Conservation (phyloP, 257 asterid genomes). For the Penstemon barbatus region DNA sequence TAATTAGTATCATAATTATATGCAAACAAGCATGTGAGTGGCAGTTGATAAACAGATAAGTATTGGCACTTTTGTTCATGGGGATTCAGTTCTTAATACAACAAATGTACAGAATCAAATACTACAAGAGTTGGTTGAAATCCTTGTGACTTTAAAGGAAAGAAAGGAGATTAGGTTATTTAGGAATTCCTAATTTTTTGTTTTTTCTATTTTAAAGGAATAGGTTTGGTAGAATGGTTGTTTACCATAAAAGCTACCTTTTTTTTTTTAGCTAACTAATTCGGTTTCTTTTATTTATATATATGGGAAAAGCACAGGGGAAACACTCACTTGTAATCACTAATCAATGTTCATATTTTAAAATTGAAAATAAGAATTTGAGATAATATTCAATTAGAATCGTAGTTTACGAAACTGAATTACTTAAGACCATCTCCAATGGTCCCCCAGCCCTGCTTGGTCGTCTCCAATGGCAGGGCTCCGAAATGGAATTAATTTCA, state of each 20-base stretch:
- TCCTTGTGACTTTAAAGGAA: constrained; percentile 17
- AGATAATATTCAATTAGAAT: too few species aligned
- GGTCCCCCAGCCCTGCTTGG: too few species aligned
- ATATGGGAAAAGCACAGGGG: too few species aligned
- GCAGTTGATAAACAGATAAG: constrained; percentile 45
- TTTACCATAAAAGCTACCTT: constrained; percentile 11
- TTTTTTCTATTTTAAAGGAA: neutral
- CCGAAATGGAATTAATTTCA: too few species aligned
- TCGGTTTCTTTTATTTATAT: neutral
- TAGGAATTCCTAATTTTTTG: constrained; percentile 18
- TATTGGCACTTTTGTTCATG: constrained; percentile 26
- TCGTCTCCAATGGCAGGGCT: too few species aligned
- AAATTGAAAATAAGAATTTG: too few species aligned
- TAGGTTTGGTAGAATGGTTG: constrained; percentile 27
- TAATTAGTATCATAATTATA: neutral
- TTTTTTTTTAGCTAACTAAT: neutral
- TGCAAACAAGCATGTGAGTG: constrained; percentile 41
- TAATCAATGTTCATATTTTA: too few species aligned
- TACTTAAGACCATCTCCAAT: too few species aligned
- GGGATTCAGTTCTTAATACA: constrained; percentile 33
- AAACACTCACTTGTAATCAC: too few species aligned
- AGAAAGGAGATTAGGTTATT: constrained; percentile 37
- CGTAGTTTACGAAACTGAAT: too few species aligned
- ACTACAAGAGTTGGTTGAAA: constrained; percentile 37
- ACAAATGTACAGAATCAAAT: constrained; percentile 28